Conservation (phyloP, 1,139 yeast species). For the Komagataea norvegica region DNA sequence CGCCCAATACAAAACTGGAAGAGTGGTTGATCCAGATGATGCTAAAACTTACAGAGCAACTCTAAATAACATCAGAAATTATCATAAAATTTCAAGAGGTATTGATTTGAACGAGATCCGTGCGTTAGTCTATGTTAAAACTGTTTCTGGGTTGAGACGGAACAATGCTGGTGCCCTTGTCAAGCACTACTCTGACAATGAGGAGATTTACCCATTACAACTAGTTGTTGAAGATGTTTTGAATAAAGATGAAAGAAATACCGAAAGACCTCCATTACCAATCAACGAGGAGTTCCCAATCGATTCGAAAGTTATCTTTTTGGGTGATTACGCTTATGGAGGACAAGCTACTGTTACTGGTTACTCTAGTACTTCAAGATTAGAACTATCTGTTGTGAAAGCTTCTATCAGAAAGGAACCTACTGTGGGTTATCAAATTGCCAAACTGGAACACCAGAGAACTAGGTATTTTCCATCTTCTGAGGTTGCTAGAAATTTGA, state of each 20-base stretch:
- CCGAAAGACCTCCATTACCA: slow-evolving; percentile 71
- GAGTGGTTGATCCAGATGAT: slow-evolving; percentile 40
- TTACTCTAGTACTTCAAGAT: slow-evolving; percentile 41
- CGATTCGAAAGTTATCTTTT: slow-evolving; percentile 67
- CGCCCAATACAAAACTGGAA: slow-evolving; percentile 31
- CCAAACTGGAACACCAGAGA: slow-evolving; percentile 49
- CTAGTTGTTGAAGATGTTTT: slow-evolving; percentile 70
- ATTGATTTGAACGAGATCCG: slow-evolving; percentile 49
- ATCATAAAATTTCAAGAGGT: slow-evolving; percentile 50
- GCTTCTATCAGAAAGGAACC: slow-evolving; percentile 54
- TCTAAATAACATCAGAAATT: slow-evolving; percentile 32
- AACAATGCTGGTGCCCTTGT: slow-evolving; percentile 69
- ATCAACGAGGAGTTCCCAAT: slow-evolving; percentile 78
- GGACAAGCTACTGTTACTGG: slow-evolving; percentile 74
- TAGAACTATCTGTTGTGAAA: slow-evolving; percentile 52
- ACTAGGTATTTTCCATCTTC: slow-evolving; percentile 63
- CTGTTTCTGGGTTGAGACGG: slow-evolving; percentile 77
- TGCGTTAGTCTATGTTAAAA: slow-evolving; percentile 62
- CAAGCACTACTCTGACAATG: slow-evolving; percentile 54
- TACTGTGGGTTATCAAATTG: slow-evolving; percentile 55
- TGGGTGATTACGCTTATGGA: slow-evolving; percentile 89
- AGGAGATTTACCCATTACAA: slow-evolving; percentile 67
- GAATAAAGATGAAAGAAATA: slow-evolving; percentile 69
- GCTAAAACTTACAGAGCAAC: slow-evolving; percentile 37
- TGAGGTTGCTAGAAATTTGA: slow-evolving; percentile 57